Percentiles rank a stretch among this genome's conserved stretches.
Evolutionary conservation across 2,329 filamentous ascomycete species (phyloP).

Genomic region (Fusarium compactum): DNA sequence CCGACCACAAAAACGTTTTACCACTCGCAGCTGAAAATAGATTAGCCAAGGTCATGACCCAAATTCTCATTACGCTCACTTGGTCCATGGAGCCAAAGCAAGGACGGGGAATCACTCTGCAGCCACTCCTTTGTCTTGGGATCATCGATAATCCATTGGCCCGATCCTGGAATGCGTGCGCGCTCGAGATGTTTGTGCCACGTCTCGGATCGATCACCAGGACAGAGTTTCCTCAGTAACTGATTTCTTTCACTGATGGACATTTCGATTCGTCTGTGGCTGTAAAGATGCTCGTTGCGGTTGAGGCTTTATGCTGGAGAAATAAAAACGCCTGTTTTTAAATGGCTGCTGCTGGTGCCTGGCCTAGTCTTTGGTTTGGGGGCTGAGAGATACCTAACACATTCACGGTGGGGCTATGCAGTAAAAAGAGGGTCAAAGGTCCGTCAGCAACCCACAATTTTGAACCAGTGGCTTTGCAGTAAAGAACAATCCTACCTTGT

Average conservation of each 20-base stretch:
- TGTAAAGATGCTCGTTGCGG: no score
- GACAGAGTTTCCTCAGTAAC: slow-evolving; percentile 1
- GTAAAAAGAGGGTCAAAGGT: not conserved
- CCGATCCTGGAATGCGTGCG: not conserved
- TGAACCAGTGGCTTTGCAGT: not conserved
- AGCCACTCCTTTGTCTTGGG: not conserved
- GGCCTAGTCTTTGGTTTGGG: not conserved
- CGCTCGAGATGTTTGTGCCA: not conserved
- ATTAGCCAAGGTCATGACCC: not conserved
- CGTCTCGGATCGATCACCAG: slow-evolving; percentile 7
- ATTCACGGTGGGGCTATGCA: not conserved
- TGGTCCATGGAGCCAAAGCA: slow-evolving; percentile 24
- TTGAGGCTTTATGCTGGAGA: not conserved
- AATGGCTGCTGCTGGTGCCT: not conserved
- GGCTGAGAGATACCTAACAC: not conserved
- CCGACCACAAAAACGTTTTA: slow-evolving; percentile 14
- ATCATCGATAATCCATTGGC: slow-evolving; percentile 6
- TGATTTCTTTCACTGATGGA: accelerated
- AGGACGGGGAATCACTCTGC: accelerated
- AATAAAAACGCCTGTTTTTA: no score
- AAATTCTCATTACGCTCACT: not conserved
- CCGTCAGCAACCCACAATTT: not conserved
- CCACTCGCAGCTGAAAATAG: not conserved
- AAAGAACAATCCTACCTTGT: not conserved
- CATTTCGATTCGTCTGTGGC: not conserved